Evolutionary conservation across 2,329 filamentous ascomycete species (phyloP).

Genomic region (Knufia petricola): DNA sequence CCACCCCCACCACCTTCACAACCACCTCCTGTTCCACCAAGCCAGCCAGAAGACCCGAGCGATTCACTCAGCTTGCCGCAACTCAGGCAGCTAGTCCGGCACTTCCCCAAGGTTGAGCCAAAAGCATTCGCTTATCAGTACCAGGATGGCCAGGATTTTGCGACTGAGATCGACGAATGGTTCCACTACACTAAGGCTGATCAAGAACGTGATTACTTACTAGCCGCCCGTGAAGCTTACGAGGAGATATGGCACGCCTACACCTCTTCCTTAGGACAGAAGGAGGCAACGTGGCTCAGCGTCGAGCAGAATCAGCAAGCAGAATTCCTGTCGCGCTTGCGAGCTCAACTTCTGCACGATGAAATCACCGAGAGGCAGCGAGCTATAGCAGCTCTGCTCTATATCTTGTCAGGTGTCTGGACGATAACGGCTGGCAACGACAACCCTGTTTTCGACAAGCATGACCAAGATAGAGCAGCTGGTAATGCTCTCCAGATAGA

Average conservation of each 20-base stretch:
- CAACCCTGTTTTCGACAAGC: conserved; percentile 26
- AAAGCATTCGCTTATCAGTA: conserved; percentile 79
- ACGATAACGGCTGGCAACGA: conserved; percentile 50
- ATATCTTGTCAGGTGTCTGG: conserved; percentile 60
- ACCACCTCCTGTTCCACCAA: conserved; percentile 34
- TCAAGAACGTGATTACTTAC: conserved; percentile 70
- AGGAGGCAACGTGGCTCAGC: conserved; percentile 55
- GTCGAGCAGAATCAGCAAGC: conserved; percentile 44
- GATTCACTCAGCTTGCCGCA: conserved; percentile 70
- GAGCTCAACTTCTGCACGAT: conserved; percentile 30
- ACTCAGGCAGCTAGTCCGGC: conserved; percentile 62
- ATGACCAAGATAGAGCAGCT: conserved; percentile 31
- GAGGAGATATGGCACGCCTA: conserved; percentile 62
- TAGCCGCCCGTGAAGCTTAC: conserved; percentile 66
- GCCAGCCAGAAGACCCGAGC: conserved; percentile 32
- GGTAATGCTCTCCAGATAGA: conserved; percentile 38
- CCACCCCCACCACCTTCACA: conserved; percentile 37
- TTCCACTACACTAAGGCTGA: conserved; percentile 69
- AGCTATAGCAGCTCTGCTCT: conserved; percentile 38
- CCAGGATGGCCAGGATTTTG: conserved; percentile 60
- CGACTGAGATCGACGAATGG: conserved; percentile 94
- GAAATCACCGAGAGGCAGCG: conserved; percentile 36
- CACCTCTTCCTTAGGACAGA: conserved; percentile 31
- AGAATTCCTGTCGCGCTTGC: conserved; percentile 32
- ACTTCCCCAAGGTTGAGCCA: conserved; percentile 54